Evolutionary conservation across 106 monocot species (phyloP), one percentile per base, ranked within the genome.

Genomic region (Acorus gramineus): DNA sequence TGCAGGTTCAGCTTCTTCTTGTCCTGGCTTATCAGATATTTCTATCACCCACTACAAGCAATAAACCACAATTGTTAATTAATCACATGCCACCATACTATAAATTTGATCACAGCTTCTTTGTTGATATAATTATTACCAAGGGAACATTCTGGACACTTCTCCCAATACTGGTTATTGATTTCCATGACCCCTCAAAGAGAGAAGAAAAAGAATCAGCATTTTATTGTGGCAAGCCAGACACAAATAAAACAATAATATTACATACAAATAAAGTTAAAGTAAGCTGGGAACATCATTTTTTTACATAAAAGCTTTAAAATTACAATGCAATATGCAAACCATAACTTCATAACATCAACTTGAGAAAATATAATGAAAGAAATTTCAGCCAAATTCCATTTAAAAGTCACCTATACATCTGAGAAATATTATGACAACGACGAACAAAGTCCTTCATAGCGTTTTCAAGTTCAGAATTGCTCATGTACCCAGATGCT

Each of bases 401-500:
- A 3, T 49, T 49, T 66, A 61, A n/a, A 68, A 69, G 28, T 59
- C 76, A 84, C 88, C 84, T 82, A 78, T 96, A 96, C 44, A 80
- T 71, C 57, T 68, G 80, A 46, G 90, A 87, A 55, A 96, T 87
- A 75, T 90, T 78, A 56, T 62, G 45, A 64, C 90, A 96, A 73
- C 84, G 84, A 57, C 71, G 72, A 59, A 78, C 77, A 75, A 87
- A 82, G 55, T 82, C 76, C 67, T 64, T 74, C 2, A 95, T 58
- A 66, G 79, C 77, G 62, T 66, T 57, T 64, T 90, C 76, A 46
- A 96, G 87, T 56, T 90, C 95, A 50, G 60, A 50, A 66, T 96
- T 96, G 59, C 69, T 96, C 95, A 90, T 90, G 65, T 96, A 96
- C 8, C 90, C 95, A 55, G 8, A 13, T 13, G 56, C 45, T 52